Percentiles rank a stretch among this genome's conserved stretches.
phyloP scores from a whole-genome alignment of 2,329 filamentous ascomycete species.

The Rhynchosporium secalis region DNA sequence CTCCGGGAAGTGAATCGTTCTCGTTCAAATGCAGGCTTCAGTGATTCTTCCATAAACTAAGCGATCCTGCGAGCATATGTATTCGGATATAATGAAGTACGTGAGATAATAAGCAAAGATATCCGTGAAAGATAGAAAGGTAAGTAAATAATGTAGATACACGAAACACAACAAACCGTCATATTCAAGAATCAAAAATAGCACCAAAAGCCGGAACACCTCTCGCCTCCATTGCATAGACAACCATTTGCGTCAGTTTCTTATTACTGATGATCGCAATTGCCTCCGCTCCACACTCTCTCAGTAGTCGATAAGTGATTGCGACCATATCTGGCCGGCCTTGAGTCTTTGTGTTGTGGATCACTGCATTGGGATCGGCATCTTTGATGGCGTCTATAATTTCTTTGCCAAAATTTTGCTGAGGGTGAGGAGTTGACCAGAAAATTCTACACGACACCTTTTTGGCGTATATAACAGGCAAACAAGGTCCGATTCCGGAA shows the following conservation, averaged over 20 bases:
- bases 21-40: too few relatives aligned
- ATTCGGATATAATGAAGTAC: background rate
- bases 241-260: conserved; percentile 42
- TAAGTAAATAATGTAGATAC: background rate
- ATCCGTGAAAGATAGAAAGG: background rate
- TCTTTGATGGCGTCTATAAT: conserved; percentile 39
- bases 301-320: conserved; percentile 35
- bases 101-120: background rate
- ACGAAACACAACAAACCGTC: background rate
- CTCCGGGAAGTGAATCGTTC: background rate
- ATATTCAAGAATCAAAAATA: conserved; percentile 42
- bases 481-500: conserved; percentile 69
- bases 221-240: conserved; percentile 43
- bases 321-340: conserved; percentile 42
- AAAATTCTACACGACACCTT: conserved; percentile 36
- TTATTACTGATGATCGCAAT: conserved; percentile 44
- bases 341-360: conserved; percentile 41
- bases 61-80: background rate
- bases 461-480: conserved; percentile 42
- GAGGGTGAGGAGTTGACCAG: conserved; percentile 42
- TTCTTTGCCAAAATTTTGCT: conserved; percentile 40
- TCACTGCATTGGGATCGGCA: conserved; percentile 40
- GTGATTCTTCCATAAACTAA: background rate
- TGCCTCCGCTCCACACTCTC: conserved; percentile 41
- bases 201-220: conserved; percentile 43